phyloP scores from a whole-genome alignment of 257 asterid genomes.

The Penstemon barbatus region DNA sequence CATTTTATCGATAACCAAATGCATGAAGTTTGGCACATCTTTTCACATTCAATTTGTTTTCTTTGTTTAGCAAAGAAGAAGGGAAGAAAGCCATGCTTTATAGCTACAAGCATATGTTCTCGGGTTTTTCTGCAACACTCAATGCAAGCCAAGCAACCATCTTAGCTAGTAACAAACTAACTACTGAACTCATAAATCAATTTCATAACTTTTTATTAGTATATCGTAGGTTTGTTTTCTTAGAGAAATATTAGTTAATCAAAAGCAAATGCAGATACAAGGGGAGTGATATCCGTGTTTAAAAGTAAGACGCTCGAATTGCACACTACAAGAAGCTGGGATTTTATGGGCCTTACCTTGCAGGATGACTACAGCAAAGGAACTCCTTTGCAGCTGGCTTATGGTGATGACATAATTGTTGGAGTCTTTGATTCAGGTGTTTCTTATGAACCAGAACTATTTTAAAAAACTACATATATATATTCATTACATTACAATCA shows the following conservation, averaged over 20 bases:
- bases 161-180: slow-evolving; percentile 41
- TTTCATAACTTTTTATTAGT: not conserved
- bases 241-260: not conserved
- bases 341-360: slow-evolving; percentile 55
- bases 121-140: slow-evolving; percentile 63
- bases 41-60: not conserved
- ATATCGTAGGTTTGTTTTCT: not conserved
- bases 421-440: slow-evolving; percentile 39
- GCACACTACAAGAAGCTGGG: slow-evolving; percentile 78
- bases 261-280: slow-evolving; percentile 38
- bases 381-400: slow-evolving; percentile 40
- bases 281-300: slow-evolving; percentile 62
- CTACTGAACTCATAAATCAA: not conserved
- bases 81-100: slow-evolving; percentile 54
- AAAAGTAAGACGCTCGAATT: slow-evolving; percentile 41
- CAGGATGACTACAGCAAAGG: slow-evolving; percentile 29
- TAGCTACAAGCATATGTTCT: slow-evolving; percentile 57
- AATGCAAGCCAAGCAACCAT: slow-evolving; percentile 52
- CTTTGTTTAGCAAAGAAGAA: slow-evolving; percentile 46
- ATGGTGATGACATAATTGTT: slow-evolving; percentile 50
- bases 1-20: not conserved
- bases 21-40: not conserved
- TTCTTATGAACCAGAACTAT: not conserved
- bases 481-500: not conserved
- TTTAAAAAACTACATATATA: not conserved